These are phyloP conservation scores for Monosiga brevicollis DNA, from an alignment of 78 protist genomes.

Conservation along the genomic window DNA sequence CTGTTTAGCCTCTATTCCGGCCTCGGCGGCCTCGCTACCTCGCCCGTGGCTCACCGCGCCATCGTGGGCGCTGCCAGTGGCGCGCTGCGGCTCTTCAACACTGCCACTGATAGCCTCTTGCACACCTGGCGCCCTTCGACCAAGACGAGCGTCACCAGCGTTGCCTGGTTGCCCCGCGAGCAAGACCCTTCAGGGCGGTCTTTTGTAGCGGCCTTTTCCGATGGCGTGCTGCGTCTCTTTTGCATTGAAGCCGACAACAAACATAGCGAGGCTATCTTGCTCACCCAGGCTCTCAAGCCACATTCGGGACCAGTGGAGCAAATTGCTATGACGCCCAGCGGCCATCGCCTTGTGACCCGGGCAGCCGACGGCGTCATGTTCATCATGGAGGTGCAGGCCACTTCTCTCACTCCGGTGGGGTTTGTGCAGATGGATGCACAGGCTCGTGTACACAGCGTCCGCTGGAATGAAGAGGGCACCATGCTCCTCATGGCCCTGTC, in stretches of 20 bases:
- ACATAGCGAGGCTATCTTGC: background rate
- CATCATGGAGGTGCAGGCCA: conserved; percentile 6
- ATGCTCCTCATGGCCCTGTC: background rate
- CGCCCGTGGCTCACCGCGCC: conserved; percentile 11
- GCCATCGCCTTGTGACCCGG: conserved; percentile 20
- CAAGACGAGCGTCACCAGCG: background rate
- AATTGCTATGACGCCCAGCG: background rate
- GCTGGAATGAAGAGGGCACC: background rate
- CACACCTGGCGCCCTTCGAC: too few relatives aligned
- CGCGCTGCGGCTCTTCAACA: conserved; percentile 29
- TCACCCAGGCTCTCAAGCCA: background rate
- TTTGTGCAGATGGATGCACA: background rate
- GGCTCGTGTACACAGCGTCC: background rate
- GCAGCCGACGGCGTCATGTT: conserved; percentile 37
- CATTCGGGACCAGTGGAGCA: background rate
- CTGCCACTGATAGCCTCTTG: background rate
- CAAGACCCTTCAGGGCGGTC: conserved; percentile 20
- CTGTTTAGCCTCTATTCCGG: conserved; percentile 36
- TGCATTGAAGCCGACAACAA: background rate
- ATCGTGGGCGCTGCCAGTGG: conserved; percentile 47
- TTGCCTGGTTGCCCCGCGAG: conserved; percentile 6
- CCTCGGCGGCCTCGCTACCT: conserved; percentile 9
- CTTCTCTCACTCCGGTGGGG: conserved; percentile 21
- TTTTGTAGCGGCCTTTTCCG: conserved; percentile 28
- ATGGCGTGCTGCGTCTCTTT: conserved; percentile 6